Percentiles rank a stretch among this genome's conserved stretches.
These are phyloP conservation scores for Candolleomyces efflorescens DNA, from an alignment of 768 basidiomycete genomes.

Conservation along the genomic window DNA sequence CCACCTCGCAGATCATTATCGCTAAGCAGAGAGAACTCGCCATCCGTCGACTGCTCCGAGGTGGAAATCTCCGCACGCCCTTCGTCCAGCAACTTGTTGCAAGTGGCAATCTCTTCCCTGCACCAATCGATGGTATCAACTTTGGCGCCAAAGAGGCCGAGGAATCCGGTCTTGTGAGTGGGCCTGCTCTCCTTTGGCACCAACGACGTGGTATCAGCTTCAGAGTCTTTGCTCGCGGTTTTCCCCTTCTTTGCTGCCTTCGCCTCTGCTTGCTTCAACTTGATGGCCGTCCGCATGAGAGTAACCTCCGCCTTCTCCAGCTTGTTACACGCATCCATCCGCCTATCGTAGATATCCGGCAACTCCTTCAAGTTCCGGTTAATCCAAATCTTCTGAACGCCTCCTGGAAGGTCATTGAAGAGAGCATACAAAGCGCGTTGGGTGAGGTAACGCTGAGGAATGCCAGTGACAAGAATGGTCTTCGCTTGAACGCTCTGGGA, in stretches of 20 bases:
- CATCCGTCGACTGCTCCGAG: slow-evolving; percentile 20
- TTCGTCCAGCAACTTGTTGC: slow-evolving; percentile 48
- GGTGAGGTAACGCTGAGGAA: slow-evolving; percentile 75
- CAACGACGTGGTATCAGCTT: slow-evolving; percentile 9
- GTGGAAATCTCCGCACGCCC: slow-evolving; percentile 33
- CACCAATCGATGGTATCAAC: slow-evolving; percentile 95
- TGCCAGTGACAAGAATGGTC: slow-evolving; percentile 87
- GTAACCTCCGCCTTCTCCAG: slow-evolving; percentile 85
- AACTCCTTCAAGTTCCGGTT: slow-evolving; percentile 89
- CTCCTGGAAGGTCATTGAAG: slow-evolving; percentile 85
- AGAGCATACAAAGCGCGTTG: slow-evolving; percentile 61
- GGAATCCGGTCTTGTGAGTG: slow-evolving; percentile 64
- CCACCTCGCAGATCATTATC: background rate
- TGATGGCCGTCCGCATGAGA: slow-evolving; percentile 71
- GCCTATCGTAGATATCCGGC: slow-evolving; percentile 76
- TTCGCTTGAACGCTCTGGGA: slow-evolving; percentile 80
- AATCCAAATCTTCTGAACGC: slow-evolving; percentile 88
- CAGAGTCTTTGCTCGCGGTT: slow-evolving; percentile 16
- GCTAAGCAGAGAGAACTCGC: slow-evolving; percentile 12
- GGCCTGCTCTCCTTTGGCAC: slow-evolving; percentile 54
- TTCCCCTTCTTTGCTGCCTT: slow-evolving; percentile 40
- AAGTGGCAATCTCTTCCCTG: slow-evolving; percentile 61
- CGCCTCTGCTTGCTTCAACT: slow-evolving; percentile 54
- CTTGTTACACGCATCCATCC: slow-evolving; percentile 66
- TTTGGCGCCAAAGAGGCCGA: slow-evolving; percentile 71